Conservation (phyloP, 768 basidiomycete genomes). For the Rhizopogon rudus region DNA sequence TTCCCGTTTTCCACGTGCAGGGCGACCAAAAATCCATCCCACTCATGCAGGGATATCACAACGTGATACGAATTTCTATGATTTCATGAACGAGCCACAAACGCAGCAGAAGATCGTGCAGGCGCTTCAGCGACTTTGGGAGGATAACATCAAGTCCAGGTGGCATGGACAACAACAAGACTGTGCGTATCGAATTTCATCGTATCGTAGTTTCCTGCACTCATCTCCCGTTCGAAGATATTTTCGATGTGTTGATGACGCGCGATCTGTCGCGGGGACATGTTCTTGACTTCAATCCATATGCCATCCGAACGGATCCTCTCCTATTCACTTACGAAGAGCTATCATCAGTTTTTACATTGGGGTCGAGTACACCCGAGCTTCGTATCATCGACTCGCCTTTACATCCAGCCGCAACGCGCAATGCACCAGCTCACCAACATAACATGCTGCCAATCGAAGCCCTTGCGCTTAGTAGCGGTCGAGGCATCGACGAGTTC, state of each 20-base stretch:
- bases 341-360: conserved; percentile 39
- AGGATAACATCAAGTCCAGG: conserved; percentile 50
- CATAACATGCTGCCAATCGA: conserved; percentile 94
- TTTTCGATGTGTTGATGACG: conserved; percentile 84
- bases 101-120: conserved; percentile 49
- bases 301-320: conserved; percentile 79
- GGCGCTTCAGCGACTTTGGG: conserved; percentile 61
- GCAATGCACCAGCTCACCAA: conserved; percentile 69
- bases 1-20: conserved; percentile 9
- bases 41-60: conserved; percentile 67
- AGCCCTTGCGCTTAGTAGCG: conserved; percentile 73
- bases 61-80: conserved; percentile 85
- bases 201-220: background rate
- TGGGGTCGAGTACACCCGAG: conserved; percentile 26
- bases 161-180: conserved; percentile 52
- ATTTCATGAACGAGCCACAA: conserved; percentile 65
- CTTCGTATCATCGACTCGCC: conserved; percentile 71
- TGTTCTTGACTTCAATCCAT: conserved; percentile 91
- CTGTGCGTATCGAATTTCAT: conserved; percentile 46
- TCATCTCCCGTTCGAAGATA: conserved; percentile 42
- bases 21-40: background rate
- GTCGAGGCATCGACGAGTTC: conserved; percentile 69
- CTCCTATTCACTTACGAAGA: conserved; percentile 84
- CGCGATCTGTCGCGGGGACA: conserved; percentile 73
- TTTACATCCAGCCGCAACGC: conserved; percentile 60